Evolutionary conservation across 2,329 filamentous ascomycete genomes (phyloP).

Genomic region (Exophiala viscosa): DNA sequence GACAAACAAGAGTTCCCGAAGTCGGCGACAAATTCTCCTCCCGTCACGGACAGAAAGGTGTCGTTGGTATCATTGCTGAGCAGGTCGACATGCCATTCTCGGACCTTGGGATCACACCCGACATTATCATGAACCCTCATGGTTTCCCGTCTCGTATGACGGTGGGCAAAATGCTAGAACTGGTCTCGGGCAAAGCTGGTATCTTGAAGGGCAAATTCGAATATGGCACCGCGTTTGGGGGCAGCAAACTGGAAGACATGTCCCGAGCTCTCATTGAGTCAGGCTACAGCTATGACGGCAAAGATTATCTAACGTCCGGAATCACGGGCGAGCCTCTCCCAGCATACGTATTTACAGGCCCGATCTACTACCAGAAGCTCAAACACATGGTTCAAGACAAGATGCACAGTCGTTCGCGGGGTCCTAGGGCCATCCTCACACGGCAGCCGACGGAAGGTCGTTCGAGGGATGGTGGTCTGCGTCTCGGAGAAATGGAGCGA

Average conservation of each 20-base stretch:
- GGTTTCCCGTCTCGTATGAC: conserved; percentile 99
- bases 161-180: conserved; percentile 94
- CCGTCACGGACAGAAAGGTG: conserved; percentile 96
- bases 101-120: conserved; percentile 83
- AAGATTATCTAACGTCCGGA: conserved; percentile 92
- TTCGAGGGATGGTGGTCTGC: conserved; percentile 83
- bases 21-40: conserved; percentile 98
- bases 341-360: conserved; percentile 96
- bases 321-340: conserved; percentile 92
- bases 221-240: conserved; percentile 86
- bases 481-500: conserved; percentile 97
- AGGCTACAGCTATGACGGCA: conserved; percentile 94
- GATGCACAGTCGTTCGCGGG: conserved; percentile 93
- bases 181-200: conserved; percentile 89
- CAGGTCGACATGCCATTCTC: conserved; percentile 97
- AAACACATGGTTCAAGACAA: conserved; percentile 99
- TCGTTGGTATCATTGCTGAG: conserved; percentile 92
- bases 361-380: conserved; percentile 98
- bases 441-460: conserved; percentile 95
- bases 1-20: conserved; percentile 93
- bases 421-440: conserved; percentile 85
- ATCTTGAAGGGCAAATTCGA: conserved; percentile 79
- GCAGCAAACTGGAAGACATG: conserved; percentile 83
- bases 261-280: conserved; percentile 76
- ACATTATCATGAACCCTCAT: conserved; percentile 99